phyloP scores from a whole-genome alignment of 768 basidiomycete species.

The Lactarius indigo region DNA sequence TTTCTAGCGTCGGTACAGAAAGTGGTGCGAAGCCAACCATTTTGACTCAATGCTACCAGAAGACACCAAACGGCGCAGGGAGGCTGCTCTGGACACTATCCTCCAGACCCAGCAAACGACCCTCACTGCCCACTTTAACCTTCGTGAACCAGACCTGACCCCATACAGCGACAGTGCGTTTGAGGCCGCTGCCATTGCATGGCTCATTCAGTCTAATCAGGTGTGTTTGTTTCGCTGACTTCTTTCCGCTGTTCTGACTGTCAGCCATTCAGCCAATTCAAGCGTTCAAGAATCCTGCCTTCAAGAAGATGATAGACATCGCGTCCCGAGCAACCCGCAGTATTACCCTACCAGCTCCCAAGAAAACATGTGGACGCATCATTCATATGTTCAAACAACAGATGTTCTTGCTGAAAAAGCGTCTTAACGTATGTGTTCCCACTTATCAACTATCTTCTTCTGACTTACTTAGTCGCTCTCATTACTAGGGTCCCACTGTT shows the following conservation, averaged over 20 bases:
- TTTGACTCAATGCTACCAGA: not conserved
- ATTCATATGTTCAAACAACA: constrained; percentile 31
- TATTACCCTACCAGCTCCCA: constrained; percentile 35
- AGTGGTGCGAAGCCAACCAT: no score
- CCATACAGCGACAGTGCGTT: not conserved
- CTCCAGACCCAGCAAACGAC: not conserved
- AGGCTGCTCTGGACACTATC: not conserved
- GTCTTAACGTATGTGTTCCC: constrained; percentile 28
- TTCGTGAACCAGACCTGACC: not conserved
- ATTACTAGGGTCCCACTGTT: constrained; percentile 24
- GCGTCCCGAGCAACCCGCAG: constrained; percentile 33
- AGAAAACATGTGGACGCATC: constrained; percentile 31
- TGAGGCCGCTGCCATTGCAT: not conserved
- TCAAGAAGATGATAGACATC: not conserved
- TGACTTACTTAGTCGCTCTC: no score
- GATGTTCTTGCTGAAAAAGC: constrained; percentile 2
- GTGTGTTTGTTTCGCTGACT: not conserved
- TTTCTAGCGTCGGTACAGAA: no score
- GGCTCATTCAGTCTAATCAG: not conserved
- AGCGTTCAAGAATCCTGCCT: not conserved
- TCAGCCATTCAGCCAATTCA: not conserved
- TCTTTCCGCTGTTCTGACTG: not conserved
- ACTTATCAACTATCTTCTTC: not conserved
- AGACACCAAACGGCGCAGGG: not conserved
- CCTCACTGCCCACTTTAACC: not conserved